Percentiles rank a stretch among this genome's conserved stretches.
Conservation (phyloP, 2,329 filamentous ascomycete genomes). For the Colletotrichum sp. region DNA sequence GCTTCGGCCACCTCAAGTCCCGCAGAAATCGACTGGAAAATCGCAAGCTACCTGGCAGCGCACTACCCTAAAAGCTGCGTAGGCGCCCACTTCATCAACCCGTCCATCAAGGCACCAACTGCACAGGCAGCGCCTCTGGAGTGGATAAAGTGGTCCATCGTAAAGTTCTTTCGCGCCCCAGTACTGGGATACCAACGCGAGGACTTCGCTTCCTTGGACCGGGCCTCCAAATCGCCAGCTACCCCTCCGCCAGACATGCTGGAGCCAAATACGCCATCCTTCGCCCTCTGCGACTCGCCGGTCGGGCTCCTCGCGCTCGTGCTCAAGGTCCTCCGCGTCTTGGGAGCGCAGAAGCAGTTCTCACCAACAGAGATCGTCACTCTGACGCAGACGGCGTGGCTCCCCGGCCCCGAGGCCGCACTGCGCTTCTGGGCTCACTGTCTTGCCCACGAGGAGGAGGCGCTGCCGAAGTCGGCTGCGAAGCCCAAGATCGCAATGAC, state of each 20-base stretch:
- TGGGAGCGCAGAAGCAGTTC: constrained; percentile 45
- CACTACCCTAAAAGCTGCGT: constrained; percentile 55
- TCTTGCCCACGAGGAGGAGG: constrained; percentile 36
- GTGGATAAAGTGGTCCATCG: constrained; percentile 63
- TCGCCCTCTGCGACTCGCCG: constrained; percentile 67
- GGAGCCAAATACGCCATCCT: constrained; percentile 62
- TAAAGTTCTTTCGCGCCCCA: constrained; percentile 50
- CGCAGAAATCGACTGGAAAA: constrained; percentile 56
- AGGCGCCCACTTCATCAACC: constrained; percentile 66
- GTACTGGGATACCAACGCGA: constrained; percentile 62
- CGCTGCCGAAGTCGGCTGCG: constrained; percentile 24
- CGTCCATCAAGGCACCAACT: constrained; percentile 56
- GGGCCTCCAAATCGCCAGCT: constrained; percentile 25
- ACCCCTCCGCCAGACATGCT: constrained; percentile 33
- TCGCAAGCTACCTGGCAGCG: constrained; percentile 53
- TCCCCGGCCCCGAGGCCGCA: constrained; percentile 68
- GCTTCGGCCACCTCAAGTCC: constrained; percentile 51
- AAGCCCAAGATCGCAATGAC: constrained; percentile 52
- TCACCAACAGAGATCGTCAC: constrained; percentile 61
- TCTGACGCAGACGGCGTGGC: constrained; percentile 67
- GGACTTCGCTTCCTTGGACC: constrained; percentile 52
- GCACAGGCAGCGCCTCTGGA: constrained; percentile 45
- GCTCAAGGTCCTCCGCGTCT: constrained; percentile 49
- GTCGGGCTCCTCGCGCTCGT: constrained; percentile 62
- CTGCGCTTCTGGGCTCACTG: constrained; percentile 61